Evolutionary conservation across 495 filamentous ascomycete genomes (phyloP).

Genomic region (Aspergillus carlsbadensis): DNA sequence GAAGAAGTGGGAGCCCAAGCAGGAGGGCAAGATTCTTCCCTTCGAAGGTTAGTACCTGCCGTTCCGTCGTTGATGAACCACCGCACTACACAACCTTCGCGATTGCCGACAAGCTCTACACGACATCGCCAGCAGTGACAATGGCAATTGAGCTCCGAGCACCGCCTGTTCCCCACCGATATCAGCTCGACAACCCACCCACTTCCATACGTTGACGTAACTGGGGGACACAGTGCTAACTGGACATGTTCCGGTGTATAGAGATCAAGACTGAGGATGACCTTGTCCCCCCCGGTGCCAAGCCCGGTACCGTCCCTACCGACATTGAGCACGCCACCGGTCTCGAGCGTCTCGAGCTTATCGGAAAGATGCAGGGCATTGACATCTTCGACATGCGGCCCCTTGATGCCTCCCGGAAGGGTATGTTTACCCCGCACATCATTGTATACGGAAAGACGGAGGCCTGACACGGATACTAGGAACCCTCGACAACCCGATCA

Average conservation of each 20-base stretch:
- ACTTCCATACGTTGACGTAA: neutral
- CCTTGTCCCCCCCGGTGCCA: constrained; percentile 78
- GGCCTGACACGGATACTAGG: constrained; percentile 45
- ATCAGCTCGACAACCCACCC: neutral
- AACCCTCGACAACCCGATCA: constrained; percentile 85
- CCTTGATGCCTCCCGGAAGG: constrained; percentile 83
- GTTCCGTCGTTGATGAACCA: constrained; percentile 1
- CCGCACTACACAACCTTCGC: constrained; percentile 19
- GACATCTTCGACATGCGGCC: constrained; percentile 99
- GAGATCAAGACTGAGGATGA: constrained; percentile 81
- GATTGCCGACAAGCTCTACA: neutral
- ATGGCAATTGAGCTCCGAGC: constrained; percentile 8
- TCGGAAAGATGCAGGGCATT: constrained; percentile 98
- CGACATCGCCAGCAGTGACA: neutral
- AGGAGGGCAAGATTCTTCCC: constrained; percentile 45
- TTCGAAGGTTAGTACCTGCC: constrained; percentile 41
- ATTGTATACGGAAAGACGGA: neutral
- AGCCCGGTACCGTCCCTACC: constrained; percentile 80
- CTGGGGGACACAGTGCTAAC: constrained; percentile 6
- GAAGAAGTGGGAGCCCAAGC: constrained; percentile 35
- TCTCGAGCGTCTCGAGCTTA: constrained; percentile 95
- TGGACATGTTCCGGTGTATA: constrained; percentile 38
- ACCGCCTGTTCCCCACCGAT: neutral
- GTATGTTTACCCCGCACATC: constrained; percentile 41
- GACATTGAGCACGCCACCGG: constrained; percentile 94